Evolutionary conservation across 257 asterid species (phyloP), one percentile per base, ranked within the genome.

Genomic region (Craterostigma plantagineum): DNA sequence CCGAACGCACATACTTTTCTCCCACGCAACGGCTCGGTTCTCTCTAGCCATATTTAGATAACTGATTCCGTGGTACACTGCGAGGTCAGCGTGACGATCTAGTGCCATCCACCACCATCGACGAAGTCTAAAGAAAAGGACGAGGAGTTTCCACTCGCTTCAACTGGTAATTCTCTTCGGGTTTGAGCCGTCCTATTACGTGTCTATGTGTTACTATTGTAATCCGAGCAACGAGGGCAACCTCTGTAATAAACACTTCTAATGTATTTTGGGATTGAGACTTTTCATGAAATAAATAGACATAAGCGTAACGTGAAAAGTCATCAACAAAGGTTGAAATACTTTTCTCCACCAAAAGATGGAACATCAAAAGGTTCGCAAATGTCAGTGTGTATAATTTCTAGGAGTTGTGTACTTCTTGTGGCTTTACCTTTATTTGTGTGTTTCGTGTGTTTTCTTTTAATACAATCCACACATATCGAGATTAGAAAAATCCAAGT

Each of bases 351-450:
- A 10, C 41, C 41, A 37, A 37, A 37, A 37, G 41, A 37, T 37
- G 41, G 14, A 37, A 18, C 30, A 35, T 30, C 17, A 23, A 23
- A 23, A 23, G 30, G 6, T 23, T 6, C 35, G 14, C 49, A 45
- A 7, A 45, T 18, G 16, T 27, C 49, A 8, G 49, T 18, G n/a
- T 45, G 49, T 18, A 45, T 45, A 4, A 18, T 18, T 27, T 45
- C 49, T 17, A 23, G 35, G 33, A 45, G 49, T 16, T 18, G 44
- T 9, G 41, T 33, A 2, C 43, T 52, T 42, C 49, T 33, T 42
- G 49, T 52, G 41, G 41, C 41, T 37, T 23, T 23, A 44, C 38
- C 57, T 15, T 10, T 12, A 16, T 39, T 49, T 23, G 23, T 49
- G 33, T 51, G 48, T 40, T 51, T 50, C 2, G 13, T 23, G 30